phyloP scores from a whole-genome alignment of 257 asterid species.

The Solanum chaucha region DNA sequence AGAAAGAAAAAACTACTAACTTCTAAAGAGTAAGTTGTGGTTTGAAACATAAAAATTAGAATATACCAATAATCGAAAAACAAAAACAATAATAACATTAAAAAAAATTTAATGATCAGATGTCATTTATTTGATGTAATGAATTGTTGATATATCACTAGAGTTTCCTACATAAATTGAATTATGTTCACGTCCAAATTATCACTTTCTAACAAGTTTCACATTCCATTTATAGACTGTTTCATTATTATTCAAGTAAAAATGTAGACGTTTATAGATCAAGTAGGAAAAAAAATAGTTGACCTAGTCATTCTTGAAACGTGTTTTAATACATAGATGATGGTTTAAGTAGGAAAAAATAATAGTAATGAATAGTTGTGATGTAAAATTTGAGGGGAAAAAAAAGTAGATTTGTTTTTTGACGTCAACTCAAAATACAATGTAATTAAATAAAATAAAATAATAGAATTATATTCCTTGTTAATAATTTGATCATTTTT shows the following conservation, averaged over 20 bases:
- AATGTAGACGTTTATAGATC: not conserved
- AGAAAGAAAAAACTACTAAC: not conserved
- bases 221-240: no score
- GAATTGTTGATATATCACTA: not conserved
- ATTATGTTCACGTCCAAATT: not conserved
- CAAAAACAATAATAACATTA: not conserved
- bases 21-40: not conserved
- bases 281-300: not conserved
- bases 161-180: not conserved
- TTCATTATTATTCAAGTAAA: no score
- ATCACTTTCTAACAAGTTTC: not conserved
- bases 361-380: no score
- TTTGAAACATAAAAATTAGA: not conserved
- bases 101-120: not conserved
- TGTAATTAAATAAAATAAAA: no score
- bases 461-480: not conserved
- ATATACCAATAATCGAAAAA: not conserved
- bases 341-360: no score
- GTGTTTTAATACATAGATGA: no score
- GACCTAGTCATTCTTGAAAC: no score
- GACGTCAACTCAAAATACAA: not conserved
- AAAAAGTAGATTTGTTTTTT: not conserved
- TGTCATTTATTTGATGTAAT: not conserved
- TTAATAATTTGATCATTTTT: not conserved
- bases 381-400: not conserved